phyloP scores from a whole-genome alignment of 2,329 filamentous ascomycete species.

The Venturia pyrina region DNA sequence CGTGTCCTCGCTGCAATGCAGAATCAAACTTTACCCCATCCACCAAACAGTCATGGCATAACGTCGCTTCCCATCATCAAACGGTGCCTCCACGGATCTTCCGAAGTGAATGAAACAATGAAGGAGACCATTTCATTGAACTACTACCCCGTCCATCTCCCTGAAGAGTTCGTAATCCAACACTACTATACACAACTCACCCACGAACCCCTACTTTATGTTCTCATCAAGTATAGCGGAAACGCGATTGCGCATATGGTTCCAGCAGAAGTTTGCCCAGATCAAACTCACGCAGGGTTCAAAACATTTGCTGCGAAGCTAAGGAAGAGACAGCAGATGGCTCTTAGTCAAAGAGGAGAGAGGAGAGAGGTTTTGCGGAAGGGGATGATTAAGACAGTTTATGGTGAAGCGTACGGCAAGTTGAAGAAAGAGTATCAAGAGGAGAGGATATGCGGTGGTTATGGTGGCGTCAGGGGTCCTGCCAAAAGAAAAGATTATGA shows the following conservation, averaged over 20 bases:
- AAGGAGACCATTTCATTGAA: neutral
- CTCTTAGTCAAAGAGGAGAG: neutral
- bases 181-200: neutral
- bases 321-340: neutral
- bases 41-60: neutral
- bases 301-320: neutral
- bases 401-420: neutral
- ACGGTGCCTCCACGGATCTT: neutral
- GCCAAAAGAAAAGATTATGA: neutral
- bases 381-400: neutral
- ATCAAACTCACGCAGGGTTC: neutral
- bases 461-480: neutral
- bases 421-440: neutral
- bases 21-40: neutral
- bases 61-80: neutral
- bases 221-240: neutral
- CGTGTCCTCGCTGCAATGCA: constrained; percentile 4
- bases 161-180: neutral
- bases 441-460: neutral
- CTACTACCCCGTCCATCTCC: neutral
- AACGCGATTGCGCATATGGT: neutral
- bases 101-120: neutral
- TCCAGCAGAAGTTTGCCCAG: neutral
- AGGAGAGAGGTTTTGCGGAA: neutral
- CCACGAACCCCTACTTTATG: neutral